Base-by-base conservation (phyloP, 306 rosid genomes). In the Vigna reflexopilosa region DNA sequence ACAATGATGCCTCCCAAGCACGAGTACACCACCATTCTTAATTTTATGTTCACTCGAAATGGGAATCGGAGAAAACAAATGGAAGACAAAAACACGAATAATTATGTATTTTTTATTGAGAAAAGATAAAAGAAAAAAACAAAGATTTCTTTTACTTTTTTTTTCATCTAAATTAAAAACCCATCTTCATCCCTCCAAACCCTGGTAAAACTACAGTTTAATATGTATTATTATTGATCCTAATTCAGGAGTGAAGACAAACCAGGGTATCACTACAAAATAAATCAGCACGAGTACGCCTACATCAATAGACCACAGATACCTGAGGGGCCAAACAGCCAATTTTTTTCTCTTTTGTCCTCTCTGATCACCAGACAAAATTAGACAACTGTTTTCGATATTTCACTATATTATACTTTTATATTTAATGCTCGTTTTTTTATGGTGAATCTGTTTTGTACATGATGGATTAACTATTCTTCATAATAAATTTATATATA, bases 1-100 rank as follows among this genome's bases (percentile, higher is more conserved):
- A 65, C 84, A 83, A 47, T 52, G 58, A 84, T 86, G 73, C 75
- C 67, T 71, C 51, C 51, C 70, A 38, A 77, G 61, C 32, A 42
- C 47, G 13, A 9, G 47, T 26, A 28, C 3, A 59, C 51, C 42
- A 16, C 4, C 47, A 2, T 42, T 42, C 47, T 42, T 42, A 9
- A 42, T 9, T 1, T 42, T 2, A 9, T 9, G 47, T 9, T 9
- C 47, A 42, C 47, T 11, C 2, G 3, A 42, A 2, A 2, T 42
- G 47, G 47, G 10, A 42, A 9, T 42, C 13, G 13, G 3, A 42
- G 47, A 42, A 42, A 42, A 42, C 11, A 40, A 26, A 26, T 26
- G 2, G 28, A 26, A 26, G 28, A 26, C 28, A 26, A 0, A 26
- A 26, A 26, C 28, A 26, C 28, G 28, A 26, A 40, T 9, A 40